A percentile compares a stretch with the other conserved stretches of the same genome.
Evolutionary conservation across 495 filamentous ascomycete species (phyloP).

Genomic region (Sphaerosporella brunnea): DNA sequence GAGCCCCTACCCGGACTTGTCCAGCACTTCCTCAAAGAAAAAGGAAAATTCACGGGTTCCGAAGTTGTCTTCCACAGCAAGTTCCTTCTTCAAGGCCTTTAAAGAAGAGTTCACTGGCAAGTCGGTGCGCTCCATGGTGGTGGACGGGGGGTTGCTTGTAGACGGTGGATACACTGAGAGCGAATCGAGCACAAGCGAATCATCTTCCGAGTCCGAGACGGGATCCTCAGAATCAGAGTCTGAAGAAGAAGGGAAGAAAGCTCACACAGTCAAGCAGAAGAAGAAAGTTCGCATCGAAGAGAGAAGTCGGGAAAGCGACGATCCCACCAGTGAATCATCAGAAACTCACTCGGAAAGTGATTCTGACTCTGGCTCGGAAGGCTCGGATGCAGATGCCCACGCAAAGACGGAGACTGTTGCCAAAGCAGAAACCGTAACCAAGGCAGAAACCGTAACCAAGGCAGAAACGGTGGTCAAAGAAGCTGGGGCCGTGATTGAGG

Average conservation of each 20-base stretch:
- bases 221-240: background rate
- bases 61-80: slow-evolving; percentile 17
- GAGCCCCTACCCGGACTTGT: slow-evolving; percentile 13
- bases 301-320: background rate
- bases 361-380: no score
- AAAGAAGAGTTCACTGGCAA: slow-evolving; percentile 23
- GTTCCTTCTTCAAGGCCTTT: slow-evolving; percentile 22
- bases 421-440: no score
- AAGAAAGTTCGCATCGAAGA: background rate
- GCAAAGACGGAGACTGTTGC: no score
- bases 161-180: background rate
- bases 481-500: no score
- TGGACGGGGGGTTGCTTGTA: no score
- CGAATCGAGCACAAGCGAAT: background rate
- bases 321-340: slow-evolving; percentile 11
- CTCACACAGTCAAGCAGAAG: background rate
- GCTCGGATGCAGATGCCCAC: no score
- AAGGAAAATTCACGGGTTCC: slow-evolving; percentile 15
- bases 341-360: slow-evolving; percentile 8
- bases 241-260: background rate
- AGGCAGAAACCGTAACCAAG: no score
- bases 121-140: background rate
- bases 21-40: slow-evolving; percentile 14
- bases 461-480: no score
- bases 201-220: background rate